Base-by-base conservation (phyloP, 73 alveolate species). In the Paramecium bursaria region DNA sequence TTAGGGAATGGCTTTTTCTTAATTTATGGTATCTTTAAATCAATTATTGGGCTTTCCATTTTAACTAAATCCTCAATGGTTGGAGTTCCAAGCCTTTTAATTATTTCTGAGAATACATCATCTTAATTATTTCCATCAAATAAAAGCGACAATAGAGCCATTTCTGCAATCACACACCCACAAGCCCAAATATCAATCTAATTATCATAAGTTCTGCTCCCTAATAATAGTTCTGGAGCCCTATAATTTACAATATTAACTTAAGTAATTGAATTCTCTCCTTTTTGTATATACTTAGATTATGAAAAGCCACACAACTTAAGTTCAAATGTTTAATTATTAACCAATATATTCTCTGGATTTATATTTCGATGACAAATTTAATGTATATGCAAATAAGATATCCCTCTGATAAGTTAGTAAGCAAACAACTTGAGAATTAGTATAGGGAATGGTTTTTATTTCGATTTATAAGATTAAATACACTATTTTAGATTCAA, bases 121-220 rank as follows among this genome's bases (percentile, higher is more conserved):
- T 86, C 93, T 9, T 90, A 86, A 21, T 91, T 53, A 19, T 92
- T 93, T 13, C 97, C 98, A 25, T 92, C 92, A 86, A 93, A 93
- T 5, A 91, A 46, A 10, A 94, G 94, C 48, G 75, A 80, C 15
- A 93, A 91, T 29, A 89, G 87, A 47, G 87, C 46, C 39, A 94
- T 86, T 53, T 94, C 98, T 21, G 97, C 97, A 35, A 94, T 86
- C 6, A 93, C 97, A 80, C 98, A 93, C 3, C 98, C 97, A 14
- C 74, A 87, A 11, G 95, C 85, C 98, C 98, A 94, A 13, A 94
- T 87, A 86, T 94, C 98, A n/a, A 93, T 91, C 5, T 90, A 85
- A 21, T 91, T 22, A 0, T 87, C 53, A 57, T 92, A 92, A 21
- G 77, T 92, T 3, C 77, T 73, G 31, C 93, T 73, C 30, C 95